Evolutionary conservation across 352 stramenopile genomes (phyloP).

Genomic region (Pythium utonaiense): DNA sequence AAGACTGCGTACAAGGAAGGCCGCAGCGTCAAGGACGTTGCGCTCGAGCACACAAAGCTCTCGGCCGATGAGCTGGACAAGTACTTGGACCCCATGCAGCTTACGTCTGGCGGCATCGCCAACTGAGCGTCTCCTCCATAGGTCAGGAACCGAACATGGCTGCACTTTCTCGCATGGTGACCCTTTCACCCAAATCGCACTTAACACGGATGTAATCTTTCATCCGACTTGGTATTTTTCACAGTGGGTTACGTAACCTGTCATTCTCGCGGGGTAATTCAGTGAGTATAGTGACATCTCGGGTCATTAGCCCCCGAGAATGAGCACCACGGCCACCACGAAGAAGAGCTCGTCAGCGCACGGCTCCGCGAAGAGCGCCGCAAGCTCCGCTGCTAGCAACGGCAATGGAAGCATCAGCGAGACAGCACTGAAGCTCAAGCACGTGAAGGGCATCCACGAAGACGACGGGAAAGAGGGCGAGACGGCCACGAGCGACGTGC

Average conservation of each 20-base stretch:
- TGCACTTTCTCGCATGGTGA: no score
- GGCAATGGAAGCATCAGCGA: conserved; percentile 28
- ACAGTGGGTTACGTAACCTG: not conserved
- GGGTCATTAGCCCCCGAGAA: not conserved
- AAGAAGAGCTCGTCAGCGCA: conserved; percentile 11
- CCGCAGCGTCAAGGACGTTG: conserved; percentile 45
- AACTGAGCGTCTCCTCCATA: no score
- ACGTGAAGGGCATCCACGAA: conserved; percentile 58
- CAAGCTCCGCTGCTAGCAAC: not conserved
- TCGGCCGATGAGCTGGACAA: conserved; percentile 51
- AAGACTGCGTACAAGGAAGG: no score
- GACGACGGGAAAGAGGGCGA: conserved; percentile 48
- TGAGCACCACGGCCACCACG: not conserved
- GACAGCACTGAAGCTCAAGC: conserved; percentile 45
- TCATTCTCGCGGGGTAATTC: not conserved
- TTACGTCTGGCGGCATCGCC: conserved; percentile 42
- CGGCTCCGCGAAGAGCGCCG: not conserved
- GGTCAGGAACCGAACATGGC: not conserved
- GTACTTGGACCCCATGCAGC: conserved; percentile 42
- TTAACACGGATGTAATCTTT: not conserved
- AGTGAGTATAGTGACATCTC: not conserved
- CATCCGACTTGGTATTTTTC: not conserved
- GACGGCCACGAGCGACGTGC: conserved; percentile 34
- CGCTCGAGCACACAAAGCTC: conserved; percentile 38
- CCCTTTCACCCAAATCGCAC: not conserved